These are phyloP conservation scores for Talaromyces marneffei DNA, from an alignment of 2,329 filamentous ascomycete genomes.

Conservation along the genomic window DNA sequence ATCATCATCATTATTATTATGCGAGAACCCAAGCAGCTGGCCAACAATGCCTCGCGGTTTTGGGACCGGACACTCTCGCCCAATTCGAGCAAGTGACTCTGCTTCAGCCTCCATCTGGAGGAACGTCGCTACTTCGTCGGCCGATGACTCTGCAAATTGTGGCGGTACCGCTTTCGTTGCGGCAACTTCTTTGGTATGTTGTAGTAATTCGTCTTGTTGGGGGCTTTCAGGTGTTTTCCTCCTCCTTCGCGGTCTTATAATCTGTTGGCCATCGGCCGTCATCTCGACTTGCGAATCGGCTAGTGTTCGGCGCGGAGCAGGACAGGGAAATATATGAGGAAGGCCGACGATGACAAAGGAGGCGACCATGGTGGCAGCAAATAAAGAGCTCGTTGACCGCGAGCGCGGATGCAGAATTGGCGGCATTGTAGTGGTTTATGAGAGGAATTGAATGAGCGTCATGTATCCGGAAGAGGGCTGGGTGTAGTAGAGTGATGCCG, in stretches of 20 bases:
- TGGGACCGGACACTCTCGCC: constrained; percentile 82
- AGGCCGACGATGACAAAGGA: constrained; percentile 89
- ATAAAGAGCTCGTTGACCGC: constrained; percentile 86
- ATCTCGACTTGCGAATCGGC: constrained; percentile 58
- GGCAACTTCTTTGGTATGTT: constrained; percentile 4
- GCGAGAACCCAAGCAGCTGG: constrained; percentile 65
- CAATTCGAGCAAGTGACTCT: constrained; percentile 37
- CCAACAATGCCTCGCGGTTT: constrained; percentile 78
- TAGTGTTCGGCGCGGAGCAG: constrained; percentile 67
- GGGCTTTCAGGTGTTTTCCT: constrained; percentile 30
- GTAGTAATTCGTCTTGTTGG: constrained; percentile 8
- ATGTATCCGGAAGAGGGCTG: neutral
- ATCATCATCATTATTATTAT: constrained; percentile 20
- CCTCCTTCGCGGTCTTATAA: constrained; percentile 31
- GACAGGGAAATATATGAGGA: constrained; percentile 87
- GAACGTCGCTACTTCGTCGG: constrained; percentile 43
- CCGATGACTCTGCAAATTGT: constrained; percentile 21
- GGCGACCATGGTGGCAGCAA: constrained; percentile 82
- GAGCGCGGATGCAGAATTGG: constrained; percentile 87
- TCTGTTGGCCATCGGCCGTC: constrained; percentile 40
- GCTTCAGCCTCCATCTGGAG: constrained; percentile 39
- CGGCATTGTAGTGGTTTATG: constrained; percentile 53
- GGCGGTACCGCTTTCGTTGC: constrained; percentile 10
- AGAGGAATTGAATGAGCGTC: neutral
- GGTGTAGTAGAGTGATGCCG: neutral